Percentiles rank a stretch among this genome's conserved stretches.
Conservation (phyloP, 257 asterid genomes). For the Nicotiana otophora region DNA sequence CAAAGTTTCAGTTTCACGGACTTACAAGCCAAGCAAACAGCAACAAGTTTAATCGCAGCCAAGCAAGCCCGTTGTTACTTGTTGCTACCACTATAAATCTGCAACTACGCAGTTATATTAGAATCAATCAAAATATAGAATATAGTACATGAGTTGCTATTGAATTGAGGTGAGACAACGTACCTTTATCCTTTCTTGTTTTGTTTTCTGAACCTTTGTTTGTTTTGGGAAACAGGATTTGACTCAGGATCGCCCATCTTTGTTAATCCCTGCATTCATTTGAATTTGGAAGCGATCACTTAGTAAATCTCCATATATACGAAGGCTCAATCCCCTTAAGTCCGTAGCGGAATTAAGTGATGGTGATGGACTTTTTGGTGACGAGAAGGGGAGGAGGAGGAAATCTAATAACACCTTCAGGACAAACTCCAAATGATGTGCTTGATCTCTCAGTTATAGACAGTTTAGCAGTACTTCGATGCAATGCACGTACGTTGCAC, state of each 20-base stretch:
- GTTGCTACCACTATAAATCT: not conserved
- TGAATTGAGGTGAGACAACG: not conserved
- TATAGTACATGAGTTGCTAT: not conserved
- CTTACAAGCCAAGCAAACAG: slow-evolving; percentile 2
- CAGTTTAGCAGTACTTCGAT: slow-evolving; percentile 31
- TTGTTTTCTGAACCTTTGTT: not conserved
- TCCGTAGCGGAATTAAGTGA: not conserved
- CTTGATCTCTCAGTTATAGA: slow-evolving; percentile 46
- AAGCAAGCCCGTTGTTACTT: no score
- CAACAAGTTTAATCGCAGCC: no score
- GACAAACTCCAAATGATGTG: slow-evolving; percentile 29
- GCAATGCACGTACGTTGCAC: slow-evolving; percentile 52
- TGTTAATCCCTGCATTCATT: not conserved
- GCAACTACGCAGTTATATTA: not conserved
- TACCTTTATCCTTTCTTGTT: not conserved
- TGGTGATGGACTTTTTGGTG: slow-evolving; percentile 32
- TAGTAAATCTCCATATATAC: not conserved
- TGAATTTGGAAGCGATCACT: not conserved
- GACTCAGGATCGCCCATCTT: not conserved
- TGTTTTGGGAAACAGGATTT: not conserved
- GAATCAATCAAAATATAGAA: not conserved
- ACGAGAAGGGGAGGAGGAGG: slow-evolving; percentile 10
- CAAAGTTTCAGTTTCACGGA: not conserved
- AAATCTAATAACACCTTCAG: slow-evolving; percentile 33
- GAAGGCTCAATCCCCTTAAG: not conserved